These are phyloP conservation scores for Sarcodon aspratus DNA, from an alignment of 768 basidiomycete genomes.

Conservation along the genomic window DNA sequence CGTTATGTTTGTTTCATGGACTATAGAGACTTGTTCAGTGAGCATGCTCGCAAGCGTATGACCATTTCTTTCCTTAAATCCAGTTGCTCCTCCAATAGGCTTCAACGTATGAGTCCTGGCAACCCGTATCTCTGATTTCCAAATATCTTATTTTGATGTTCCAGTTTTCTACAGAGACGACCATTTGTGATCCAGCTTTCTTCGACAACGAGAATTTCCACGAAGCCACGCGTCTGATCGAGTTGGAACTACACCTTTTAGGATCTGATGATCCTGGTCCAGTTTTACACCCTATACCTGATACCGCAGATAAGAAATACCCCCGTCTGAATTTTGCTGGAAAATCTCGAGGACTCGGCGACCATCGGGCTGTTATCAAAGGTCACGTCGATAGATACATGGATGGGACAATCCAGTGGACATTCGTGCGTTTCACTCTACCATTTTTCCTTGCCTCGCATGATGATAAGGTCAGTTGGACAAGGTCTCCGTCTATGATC, in stretches of 20 bases:
- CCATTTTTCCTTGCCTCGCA: not conserved
- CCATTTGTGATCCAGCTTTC: constrained; percentile 21
- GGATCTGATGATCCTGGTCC: constrained; percentile 6
- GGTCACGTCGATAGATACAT: constrained; percentile 22
- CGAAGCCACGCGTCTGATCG: constrained; percentile 56
- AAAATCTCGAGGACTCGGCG: constrained; percentile 14
- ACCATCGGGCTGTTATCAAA: constrained; percentile 14
- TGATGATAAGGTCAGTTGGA: not conserved
- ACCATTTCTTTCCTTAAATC: too few species aligned
- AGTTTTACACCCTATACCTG: not conserved
- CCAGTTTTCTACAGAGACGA: not conserved
- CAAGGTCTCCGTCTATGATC: constrained; percentile 44
- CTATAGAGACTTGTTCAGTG: constrained; percentile 37
- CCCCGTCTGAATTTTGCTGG: constrained; percentile 20
- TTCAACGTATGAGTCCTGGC: too few species aligned
- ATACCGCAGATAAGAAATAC: constrained; percentile 10
- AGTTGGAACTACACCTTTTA: constrained; percentile 34
- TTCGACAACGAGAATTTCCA: constrained; percentile 48
- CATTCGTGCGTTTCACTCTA: constrained; percentile 34
- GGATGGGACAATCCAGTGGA: constrained; percentile 24
- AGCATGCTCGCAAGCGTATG: not conserved
- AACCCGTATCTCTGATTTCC: too few species aligned
- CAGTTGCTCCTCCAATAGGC: too few species aligned
- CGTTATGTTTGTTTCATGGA: constrained; percentile 73
- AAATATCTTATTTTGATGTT: too few species aligned